These are phyloP conservation scores for Rosa multiflora DNA, from an alignment of 306 rosid species.

Conservation along the genomic window DNA sequence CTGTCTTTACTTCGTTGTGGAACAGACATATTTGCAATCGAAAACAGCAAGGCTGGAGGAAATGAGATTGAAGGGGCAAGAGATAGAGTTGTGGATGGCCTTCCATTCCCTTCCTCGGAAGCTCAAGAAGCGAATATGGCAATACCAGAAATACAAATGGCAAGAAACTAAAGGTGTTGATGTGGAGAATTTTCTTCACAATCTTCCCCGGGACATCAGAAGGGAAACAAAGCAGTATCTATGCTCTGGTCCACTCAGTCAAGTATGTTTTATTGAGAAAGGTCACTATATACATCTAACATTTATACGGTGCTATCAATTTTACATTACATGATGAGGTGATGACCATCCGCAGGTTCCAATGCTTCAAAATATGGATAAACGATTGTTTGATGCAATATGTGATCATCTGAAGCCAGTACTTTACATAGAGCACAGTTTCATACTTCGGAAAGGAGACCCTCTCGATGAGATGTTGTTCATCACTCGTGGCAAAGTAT, in stretches of 20 bases:
- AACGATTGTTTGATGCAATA: conserved; percentile 38
- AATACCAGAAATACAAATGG: neutral
- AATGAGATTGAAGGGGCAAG: conserved; percentile 15
- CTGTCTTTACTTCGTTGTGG: neutral
- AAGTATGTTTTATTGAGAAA: neutral
- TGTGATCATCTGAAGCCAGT: conserved; percentile 50
- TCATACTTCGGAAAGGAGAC: too few relatives aligned
- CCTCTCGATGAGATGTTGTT: too few relatives aligned
- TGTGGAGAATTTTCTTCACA: neutral
- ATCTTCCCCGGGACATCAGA: conserved; percentile 4
- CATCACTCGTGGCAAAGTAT: too few relatives aligned
- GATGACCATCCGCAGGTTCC: neutral
- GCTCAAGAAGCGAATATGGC: neutral
- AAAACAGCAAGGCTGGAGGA: conserved; percentile 24
- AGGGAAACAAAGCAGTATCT: conserved; percentile 10
- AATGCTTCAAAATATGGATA: conserved; percentile 15
- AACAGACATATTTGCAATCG: conserved; percentile 25
- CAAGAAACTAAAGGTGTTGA: conserved; percentile 5
- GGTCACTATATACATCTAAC: neutral
- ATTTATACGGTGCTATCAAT: neutral
- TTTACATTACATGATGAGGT: neutral
- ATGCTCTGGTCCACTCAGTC: neutral
- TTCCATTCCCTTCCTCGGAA: conserved; percentile 15
- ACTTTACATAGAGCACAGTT: conserved; percentile 16
- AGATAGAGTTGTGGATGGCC: conserved; percentile 30